Base-by-base conservation (phyloP, 1,139 yeast species). In the Suhomyces bolitotheri region DNA sequence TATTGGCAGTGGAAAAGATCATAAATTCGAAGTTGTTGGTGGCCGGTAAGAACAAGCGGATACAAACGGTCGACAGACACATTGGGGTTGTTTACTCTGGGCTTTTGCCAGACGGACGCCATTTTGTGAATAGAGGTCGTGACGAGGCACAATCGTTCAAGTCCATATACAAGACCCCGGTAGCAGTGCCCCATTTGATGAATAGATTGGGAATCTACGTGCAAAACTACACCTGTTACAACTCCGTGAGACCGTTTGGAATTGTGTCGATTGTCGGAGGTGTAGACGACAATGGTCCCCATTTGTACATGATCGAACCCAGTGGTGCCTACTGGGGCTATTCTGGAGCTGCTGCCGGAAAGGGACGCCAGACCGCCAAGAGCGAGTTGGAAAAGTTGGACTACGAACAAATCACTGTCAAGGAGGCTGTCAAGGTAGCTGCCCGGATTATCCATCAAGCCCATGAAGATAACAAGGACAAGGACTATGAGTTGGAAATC, bases 301-400 rank as follows among this genome's bases (percentile, higher is more conserved):
- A 90, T 58, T 74, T 94, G 55, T 90, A 85, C 66, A 90, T 92
- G 97, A 76, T 94, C 44, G 99, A 94, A 61, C 98, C 99, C 47
- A 86, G 95, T 60, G 98, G 99, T 43, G 73, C 89, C 1, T 86
- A 82, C 56, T 92, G 98, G 97, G 99, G 99, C 30, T 94, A 92
- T 64, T 76, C 78, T 36, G 98, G 97, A 39, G 96, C 97, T 32
- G 98, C 98, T 22, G 80, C 97, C 4, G 99, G 99, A 43, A 94
- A 92, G 62, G 98, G 98, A 29, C 81, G 97, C 61, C 98, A 92
- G 64, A 78, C 88, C 16, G 98, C 98, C 40, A 90, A 89, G 64
- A 85, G 92, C 14, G 98, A 94, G 64, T 75, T 94, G 51, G 99
- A 94, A 63, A 94, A 92, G 62, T 71, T 94, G 50, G 85, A 89